Evolutionary conservation across 352 stramenopile genomes (phyloP), one percentile per base, ranked within the genome.

Genomic region (Phytophthora ohioensis): DNA sequence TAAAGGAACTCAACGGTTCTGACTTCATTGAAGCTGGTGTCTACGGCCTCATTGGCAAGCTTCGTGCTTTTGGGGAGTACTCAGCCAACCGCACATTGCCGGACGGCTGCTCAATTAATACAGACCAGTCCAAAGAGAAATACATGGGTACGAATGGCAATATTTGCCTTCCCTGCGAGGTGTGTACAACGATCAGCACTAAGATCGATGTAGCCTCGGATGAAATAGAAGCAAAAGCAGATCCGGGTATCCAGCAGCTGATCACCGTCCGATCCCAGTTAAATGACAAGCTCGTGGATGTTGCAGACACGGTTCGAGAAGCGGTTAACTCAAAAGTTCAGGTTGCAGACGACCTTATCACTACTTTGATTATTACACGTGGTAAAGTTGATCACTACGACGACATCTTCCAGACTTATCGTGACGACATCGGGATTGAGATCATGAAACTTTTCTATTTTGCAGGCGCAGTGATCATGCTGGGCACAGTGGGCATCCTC

Each of bases 371-470:
- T 8, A 39, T 73, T 13, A 72, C 67, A 0, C 61, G 73, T 13
- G 35, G 32, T 1, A 49, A 82, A 12, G 71, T 91, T 9, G 49
- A 69, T 15, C 60, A 84, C 5, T 59, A 80, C n/a, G 12, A 71
- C 17, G 51, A 35, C 32, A 64, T 41, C 30, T 91, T 79, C 51
- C 67, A 85, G 47, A 71, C 64, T 12, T 73, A 84, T 35, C 81
- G 85, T 51, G 7, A 46, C 3, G 54, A 64, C 27, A 64, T 82
- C 8, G 60, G 84, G 11, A 55, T 64, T 21, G 73, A 60, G 8
- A 76, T 92, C 57, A 66, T 91, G 43, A 74, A 47, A 10, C 53
- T 87, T 10, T 92, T 92, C 55, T 79, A 62, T 3, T 64, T 92
- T 4, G 73, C 74, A 5, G 60, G 86, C 0, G 60, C 71, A 2